Conservation (phyloP, 192 early-diverging fungal species). For the Cetraspora pellucida region DNA sequence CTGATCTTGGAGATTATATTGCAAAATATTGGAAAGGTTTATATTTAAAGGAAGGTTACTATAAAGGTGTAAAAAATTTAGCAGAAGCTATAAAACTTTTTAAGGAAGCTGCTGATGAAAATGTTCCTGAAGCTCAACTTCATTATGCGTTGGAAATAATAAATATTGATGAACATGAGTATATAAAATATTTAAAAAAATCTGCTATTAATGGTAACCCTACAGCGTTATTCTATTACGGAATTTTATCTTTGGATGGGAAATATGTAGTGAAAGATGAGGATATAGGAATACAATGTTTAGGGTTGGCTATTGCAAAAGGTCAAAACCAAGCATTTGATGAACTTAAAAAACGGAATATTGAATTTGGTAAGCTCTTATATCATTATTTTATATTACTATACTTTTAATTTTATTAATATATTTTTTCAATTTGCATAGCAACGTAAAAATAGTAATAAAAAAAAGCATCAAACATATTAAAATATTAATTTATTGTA, state of each 20-base stretch:
- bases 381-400: too few relatives aligned
- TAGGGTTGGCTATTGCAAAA: neutral
- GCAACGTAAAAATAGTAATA: too few relatives aligned
- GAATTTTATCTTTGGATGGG: neutral
- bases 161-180: neutral
- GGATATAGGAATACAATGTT: neutral
- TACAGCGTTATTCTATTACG: neutral
- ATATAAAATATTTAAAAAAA: neutral
- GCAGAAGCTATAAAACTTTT: neutral
- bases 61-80: neutral
- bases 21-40: constrained; percentile 17
- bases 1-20: neutral
- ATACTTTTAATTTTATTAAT: too few relatives aligned
- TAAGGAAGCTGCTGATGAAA: constrained; percentile 6
- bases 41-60: neutral
- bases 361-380: neutral
- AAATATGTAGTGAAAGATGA: neutral
- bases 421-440: too few relatives aligned
- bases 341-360: constrained; percentile 42
- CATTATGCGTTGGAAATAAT: neutral
- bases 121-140: neutral
- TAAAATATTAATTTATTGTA: too few relatives aligned
- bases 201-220: neutral
- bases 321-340: neutral
- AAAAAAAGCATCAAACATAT: too few relatives aligned